A percentile compares a stretch with the other conserved stretches of the same genome.
Conservation (phyloP, 495 filamentous ascomycete genomes). For the Penicillium daleae region DNA sequence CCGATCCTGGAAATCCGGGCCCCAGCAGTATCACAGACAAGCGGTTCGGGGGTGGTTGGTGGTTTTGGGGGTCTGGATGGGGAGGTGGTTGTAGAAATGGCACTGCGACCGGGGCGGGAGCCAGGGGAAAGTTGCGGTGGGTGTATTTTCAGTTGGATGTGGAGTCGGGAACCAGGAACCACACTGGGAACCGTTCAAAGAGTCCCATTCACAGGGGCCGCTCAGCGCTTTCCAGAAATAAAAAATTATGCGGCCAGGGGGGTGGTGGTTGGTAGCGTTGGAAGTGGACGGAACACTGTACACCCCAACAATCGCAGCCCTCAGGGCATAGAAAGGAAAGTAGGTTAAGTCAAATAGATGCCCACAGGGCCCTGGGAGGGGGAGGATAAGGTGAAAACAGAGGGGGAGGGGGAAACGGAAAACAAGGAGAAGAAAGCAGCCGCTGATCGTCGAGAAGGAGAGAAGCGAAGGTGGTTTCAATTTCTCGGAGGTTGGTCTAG, state of each 20-base stretch:
- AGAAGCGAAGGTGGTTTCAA: conserved; percentile 24
- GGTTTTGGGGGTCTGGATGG: too few species aligned
- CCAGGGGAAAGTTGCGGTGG: conserved; percentile 21
- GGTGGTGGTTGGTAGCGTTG: background rate
- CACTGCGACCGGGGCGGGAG: conserved; percentile 8
- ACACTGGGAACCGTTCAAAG: conserved; percentile 27
- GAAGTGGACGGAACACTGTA: background rate
- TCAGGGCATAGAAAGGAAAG: conserved; percentile 6
- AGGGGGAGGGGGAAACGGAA: conserved; percentile 7
- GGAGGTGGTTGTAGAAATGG: conserved; percentile 8
- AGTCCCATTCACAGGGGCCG: conserved; percentile 31
- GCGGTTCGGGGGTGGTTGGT: background rate
- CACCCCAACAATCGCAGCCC: conserved; percentile 13
- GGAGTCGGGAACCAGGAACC: conserved; percentile 38
- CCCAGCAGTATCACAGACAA: conserved; percentile 10
- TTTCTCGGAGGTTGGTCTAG: conserved; percentile 34
- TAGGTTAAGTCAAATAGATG: background rate
- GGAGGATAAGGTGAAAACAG: conserved; percentile 3
- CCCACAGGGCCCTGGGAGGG: conserved; percentile 3
- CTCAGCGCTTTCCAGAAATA: conserved; percentile 27
- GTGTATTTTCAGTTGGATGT: conserved; percentile 26
- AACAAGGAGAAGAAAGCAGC: conserved; percentile 17
- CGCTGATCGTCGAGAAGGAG: conserved; percentile 11
- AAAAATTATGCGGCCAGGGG: conserved; percentile 22
- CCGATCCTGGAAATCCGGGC: conserved; percentile 12